Base-by-base conservation (phyloP, 2,329 filamentous ascomycete genomes). In the Pseudocercospora ulei region DNA sequence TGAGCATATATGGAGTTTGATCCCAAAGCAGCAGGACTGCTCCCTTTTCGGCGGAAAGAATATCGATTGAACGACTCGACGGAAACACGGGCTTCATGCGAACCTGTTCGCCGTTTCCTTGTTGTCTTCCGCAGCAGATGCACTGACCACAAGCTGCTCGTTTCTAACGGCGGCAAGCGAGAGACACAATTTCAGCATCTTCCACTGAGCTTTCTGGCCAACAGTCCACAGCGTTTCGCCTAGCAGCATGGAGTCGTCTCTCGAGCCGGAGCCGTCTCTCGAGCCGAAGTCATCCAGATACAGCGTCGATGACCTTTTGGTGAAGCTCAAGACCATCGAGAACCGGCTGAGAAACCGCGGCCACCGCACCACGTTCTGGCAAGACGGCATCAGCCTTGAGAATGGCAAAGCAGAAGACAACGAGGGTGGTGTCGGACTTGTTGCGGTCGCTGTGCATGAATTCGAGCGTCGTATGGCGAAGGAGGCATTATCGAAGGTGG, bases 391-490 rank as follows among this genome's bases (percentile, higher is more conserved):
- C 7, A 14, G 16, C 14, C 14, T 16, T 8, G 11, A 7, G 9
- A 3, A 30, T 9, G 27, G 27, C 9, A n/a, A 18, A 18, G 27
- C 27, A 1, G 16, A 30, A 2, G 6, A 7, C 14, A 30, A 30
- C 11, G 7, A 18, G 18, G 27, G 27, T 14, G 13, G 14, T n/a
- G 3, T 14, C 19, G 17, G n/a, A n/a, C n/a, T n/a, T n/a, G n/a
- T n/a, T n/a, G n/a, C n/a, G n/a, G n/a, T n/a, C n/a, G n/a, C 14
- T 33, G 5, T 33, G 2, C 17, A 11, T 3, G 16, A 9, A 3
- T 33, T 33, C 29, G 6, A 33, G 29, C 19, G 22, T 12, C 29
- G 29, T 18, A 33, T 33, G 29, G 22, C 2, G 7, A 12, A 19
- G 1, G 29, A 22, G 29, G 13, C 17, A 3, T 2, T 11, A n/a